Conservation (phyloP, 768 basidiomycete species). For the Udeniomyces megalosporus region DNA sequence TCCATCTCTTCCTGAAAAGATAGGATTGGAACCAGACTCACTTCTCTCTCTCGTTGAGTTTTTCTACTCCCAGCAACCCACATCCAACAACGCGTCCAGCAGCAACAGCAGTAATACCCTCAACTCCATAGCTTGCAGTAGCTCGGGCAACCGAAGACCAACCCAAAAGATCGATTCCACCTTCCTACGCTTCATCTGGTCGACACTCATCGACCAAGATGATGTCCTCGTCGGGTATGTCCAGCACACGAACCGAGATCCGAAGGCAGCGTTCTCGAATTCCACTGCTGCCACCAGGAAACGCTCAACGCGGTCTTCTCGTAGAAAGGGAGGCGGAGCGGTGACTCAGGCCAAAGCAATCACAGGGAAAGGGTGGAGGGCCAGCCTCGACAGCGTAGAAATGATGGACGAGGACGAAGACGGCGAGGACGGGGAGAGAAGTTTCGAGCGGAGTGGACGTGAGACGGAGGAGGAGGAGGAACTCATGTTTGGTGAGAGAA, state of each 20-base stretch:
- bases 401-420: not conserved
- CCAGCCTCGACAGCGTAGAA: not conserved
- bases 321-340: not conserved
- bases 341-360: no score
- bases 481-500: not conserved
- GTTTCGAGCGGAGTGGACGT: not conserved
- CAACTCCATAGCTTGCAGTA: not conserved
- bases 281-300: not conserved
- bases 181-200: conserved; percentile 2
- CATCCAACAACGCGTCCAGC: not conserved
- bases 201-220: not conserved
- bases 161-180: not conserved
- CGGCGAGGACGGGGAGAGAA: not conserved
- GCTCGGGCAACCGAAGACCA: no score
- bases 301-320: not conserved
- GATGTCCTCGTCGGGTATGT: conserved; percentile 1
- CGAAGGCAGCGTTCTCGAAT: no score
- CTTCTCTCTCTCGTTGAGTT: not conserved
- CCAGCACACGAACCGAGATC: no score
- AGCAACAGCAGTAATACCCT: no score
- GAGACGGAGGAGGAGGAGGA: not conserved
- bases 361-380: not conserved
- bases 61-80: not conserved
- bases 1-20: no score
- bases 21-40: conserved; percentile 1